phyloP scores from a whole-genome alignment of 108 stramenopile genomes.

The Skeletonema grethae region DNA sequence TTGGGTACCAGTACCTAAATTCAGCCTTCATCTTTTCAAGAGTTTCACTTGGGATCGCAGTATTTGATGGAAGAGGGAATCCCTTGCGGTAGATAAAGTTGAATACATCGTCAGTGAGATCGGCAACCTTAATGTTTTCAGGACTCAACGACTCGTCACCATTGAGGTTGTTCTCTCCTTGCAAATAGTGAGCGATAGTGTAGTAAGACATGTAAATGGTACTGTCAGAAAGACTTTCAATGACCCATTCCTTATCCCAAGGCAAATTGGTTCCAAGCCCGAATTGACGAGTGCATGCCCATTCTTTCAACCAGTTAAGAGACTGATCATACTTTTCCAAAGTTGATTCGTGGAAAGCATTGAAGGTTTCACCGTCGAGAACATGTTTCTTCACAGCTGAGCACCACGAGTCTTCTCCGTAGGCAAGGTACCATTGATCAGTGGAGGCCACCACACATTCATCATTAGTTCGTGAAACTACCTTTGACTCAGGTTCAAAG shows the following conservation, averaged over 20 bases:
- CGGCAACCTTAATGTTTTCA: conserved; percentile 76
- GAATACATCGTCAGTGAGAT: conserved; percentile 89
- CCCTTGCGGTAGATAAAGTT: conserved; percentile 93
- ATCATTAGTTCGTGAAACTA: conserved; percentile 95
- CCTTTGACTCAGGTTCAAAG: conserved; percentile 95
- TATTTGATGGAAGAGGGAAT: conserved; percentile 63
- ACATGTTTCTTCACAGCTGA: conserved; percentile 86
- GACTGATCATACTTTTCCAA: conserved; percentile 84
- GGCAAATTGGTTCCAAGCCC: conserved; percentile 96
- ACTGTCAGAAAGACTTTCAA: conserved; percentile 96
- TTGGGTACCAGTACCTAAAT: conserved; percentile 97
- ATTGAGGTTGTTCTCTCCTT: conserved; percentile 89
- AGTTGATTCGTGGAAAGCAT: conserved; percentile 83
- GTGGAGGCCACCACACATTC: conserved; percentile 98
- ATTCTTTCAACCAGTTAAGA: conserved; percentile 96
- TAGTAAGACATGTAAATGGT: conserved; percentile 99
- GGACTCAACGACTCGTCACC: conserved; percentile 82
- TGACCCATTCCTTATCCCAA: conserved; percentile 97
- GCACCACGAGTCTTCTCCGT: conserved; percentile 58
- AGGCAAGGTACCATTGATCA: conserved; percentile 98
- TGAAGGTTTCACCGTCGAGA: conserved; percentile 80
- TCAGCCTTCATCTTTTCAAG: conserved; percentile 85
- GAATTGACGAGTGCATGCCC: conserved; percentile 98
- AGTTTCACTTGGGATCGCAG: conserved; percentile 68
- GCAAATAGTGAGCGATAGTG: conserved; percentile 93